These are phyloP conservation scores for Euphorbia lathyris DNA, from an alignment of 345 rosid genomes.

Conservation along the genomic window DNA sequence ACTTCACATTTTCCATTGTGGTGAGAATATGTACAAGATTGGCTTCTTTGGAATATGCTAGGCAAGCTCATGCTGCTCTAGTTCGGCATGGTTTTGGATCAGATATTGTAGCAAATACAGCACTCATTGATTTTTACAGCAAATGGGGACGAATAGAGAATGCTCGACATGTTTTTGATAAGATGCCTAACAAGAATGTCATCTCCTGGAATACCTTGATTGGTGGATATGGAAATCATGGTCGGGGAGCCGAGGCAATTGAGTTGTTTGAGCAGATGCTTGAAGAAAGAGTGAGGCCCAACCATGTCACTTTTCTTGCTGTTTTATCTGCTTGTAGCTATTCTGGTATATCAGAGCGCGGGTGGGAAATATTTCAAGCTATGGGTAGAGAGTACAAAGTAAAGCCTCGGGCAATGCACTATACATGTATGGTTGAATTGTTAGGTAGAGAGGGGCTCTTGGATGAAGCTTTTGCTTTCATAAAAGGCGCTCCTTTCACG, in stretches of 20 bases:
- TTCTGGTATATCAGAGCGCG: conserved; percentile 59
- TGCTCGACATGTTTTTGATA: conserved; percentile 64
- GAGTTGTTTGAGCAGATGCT: conserved; percentile 68
- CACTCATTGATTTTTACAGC: conserved; percentile 88
- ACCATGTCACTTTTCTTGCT: conserved; percentile 74
- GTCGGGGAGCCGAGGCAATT: conserved; percentile 65
- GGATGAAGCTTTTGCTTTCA: conserved; percentile 80
- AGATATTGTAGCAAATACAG: conserved; percentile 69
- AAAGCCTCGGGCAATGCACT: conserved; percentile 89
- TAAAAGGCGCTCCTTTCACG: conserved; percentile 56
- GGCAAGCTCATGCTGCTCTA: conserved; percentile 77
- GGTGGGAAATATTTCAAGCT: conserved; percentile 76
- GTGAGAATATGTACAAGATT: conserved; percentile 64
- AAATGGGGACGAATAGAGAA: conserved; percentile 90
- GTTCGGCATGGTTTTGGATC: conserved; percentile 66
- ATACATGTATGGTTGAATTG: conserved; percentile 69
- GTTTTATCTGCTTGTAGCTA: conserved; percentile 74
- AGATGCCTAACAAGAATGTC: conserved; percentile 63
- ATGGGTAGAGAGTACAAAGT: conserved; percentile 60
- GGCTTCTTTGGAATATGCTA: conserved; percentile 66
- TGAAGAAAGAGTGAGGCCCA: conserved; percentile 48
- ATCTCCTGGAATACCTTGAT: conserved; percentile 86
- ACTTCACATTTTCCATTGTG: conserved; percentile 72
- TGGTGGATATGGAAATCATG: conserved; percentile 78
- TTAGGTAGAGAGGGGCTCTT: conserved; percentile 73